Percentiles rank a stretch among this genome's conserved stretches.
phyloP scores from a whole-genome alignment of 2,329 filamentous ascomycete species.

The Periconia digitata region DNA sequence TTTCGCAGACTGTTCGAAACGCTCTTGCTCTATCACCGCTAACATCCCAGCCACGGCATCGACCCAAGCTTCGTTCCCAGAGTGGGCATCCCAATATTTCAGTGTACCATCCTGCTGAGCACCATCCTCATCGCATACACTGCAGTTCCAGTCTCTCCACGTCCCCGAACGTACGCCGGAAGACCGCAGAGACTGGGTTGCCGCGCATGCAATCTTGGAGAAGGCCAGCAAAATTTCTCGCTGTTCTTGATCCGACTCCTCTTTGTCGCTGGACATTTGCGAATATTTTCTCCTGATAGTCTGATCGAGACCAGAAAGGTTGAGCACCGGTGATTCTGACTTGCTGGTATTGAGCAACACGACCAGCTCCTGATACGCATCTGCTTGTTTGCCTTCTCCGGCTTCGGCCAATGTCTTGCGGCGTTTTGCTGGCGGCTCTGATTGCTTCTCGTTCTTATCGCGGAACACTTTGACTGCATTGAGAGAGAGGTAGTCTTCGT shows the following conservation, averaged over 20 bases:
- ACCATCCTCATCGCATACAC: conserved; percentile 25
- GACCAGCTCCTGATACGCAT: conserved; percentile 23
- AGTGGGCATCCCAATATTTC: conserved; percentile 28
- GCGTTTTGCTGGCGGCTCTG: conserved; percentile 33
- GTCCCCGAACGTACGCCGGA: conserved; percentile 1
- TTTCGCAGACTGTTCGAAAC: conserved; percentile 32
- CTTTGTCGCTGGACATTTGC: conserved; percentile 14
- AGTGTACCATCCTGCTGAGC: background rate
- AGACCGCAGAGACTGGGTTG: conserved; percentile 22
- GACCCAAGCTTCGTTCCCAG: conserved; percentile 33
- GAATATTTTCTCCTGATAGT: conserved; percentile 31
- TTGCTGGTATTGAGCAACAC: conserved; percentile 25
- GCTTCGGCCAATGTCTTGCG: conserved; percentile 21
- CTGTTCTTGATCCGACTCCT: conserved; percentile 20
- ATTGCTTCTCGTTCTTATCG: conserved; percentile 15
- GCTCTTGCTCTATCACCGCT: conserved; percentile 27
- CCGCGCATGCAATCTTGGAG: conserved; percentile 38
- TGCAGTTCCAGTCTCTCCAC: conserved; percentile 21
- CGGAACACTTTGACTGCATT: conserved; percentile 18
- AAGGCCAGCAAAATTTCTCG: conserved; percentile 31
- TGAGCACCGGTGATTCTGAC: conserved; percentile 20
- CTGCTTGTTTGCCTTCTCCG: conserved; percentile 13
- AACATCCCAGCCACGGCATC: conserved; percentile 33
- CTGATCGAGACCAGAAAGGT: conserved; percentile 25
- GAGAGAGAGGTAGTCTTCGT: conserved; percentile 17